These are phyloP conservation scores for Fallopia convolvulus DNA, from an alignment of 148 eudicot species.

Conservation along the genomic window DNA sequence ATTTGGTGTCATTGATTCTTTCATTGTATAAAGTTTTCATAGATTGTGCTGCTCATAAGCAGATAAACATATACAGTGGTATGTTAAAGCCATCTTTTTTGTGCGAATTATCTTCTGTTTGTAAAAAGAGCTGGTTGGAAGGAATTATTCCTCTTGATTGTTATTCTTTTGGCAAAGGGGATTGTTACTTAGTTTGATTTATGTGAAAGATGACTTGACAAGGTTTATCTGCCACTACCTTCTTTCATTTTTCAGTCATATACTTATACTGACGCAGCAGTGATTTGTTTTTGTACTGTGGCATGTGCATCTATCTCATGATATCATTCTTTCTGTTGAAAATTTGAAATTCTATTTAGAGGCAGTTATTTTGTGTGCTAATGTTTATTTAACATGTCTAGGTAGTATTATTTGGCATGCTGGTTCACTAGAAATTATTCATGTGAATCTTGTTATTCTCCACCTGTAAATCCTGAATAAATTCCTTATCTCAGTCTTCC, in stretches of 20 bases:
- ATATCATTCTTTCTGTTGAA: background rate
- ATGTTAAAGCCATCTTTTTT: background rate
- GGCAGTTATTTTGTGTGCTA: background rate
- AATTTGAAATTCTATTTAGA: background rate
- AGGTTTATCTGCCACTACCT: background rate
- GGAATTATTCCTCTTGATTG: background rate
- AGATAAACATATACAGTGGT: background rate
- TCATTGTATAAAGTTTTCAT: background rate
- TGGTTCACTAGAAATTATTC: background rate
- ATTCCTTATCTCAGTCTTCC: background rate
- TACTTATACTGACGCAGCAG: background rate
- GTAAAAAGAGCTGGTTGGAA: background rate
- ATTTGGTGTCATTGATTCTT: background rate
- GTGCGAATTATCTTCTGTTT: background rate
- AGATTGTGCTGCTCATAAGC: background rate
- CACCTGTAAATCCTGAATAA: background rate
- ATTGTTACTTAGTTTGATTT: background rate
- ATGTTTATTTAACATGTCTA: background rate
- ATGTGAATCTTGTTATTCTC: background rate
- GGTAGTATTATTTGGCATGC: background rate
- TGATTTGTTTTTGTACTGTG: background rate
- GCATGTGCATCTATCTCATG: background rate
- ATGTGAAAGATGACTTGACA: background rate
- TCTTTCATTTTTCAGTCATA: background rate
- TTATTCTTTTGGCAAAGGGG: background rate